Base-by-base conservation (phyloP, 805 yeast species). In the Yamadazyma sp. region DNA sequence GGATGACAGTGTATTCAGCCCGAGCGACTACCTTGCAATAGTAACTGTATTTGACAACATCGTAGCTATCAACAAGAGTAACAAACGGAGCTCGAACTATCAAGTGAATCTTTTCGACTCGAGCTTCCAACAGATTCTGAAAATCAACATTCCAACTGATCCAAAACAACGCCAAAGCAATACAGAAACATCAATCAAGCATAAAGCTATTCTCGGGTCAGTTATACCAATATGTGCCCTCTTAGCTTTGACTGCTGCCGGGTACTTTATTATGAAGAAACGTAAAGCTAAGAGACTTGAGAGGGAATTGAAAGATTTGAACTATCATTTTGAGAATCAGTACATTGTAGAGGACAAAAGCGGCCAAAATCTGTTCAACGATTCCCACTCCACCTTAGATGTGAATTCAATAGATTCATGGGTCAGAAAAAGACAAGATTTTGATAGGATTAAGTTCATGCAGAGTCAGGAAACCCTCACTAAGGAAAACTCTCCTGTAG, bases 391-490 rank as follows among this genome's bases (percentile, higher is more conserved):
- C 2, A 66, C 73, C 0, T 46, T 68, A 21, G 81, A 73, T 35
- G 71, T 60, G 18, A 56, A 70, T 7, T 74, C 80, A 4, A 69
- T 77, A 16, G 70, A 69, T 41, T 72, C 78, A 15, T 76, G 80
- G 80, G 66, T 68, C 28, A 60, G 67, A 19, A 76, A 76, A 49
- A 54, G 80, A 44, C 70, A 70, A 37, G 69, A 69, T 39, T 75
- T 60, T 44, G 78, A 70, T 40, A 38, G 34, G 35, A 35, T 26
- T 19, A 54, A 59, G 19, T 33, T 40, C 26, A 31, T 43, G 46
- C 37, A 39, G 5, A 40, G 42, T 21, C 44, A 36, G 32, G 50
- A 46, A 11, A 46, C 50, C 3, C 21, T 44, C 3, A 29, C 38
- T 12, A 35, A 21, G n/a, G 25, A 28, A 7, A n/a, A 15, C 11